Evolutionary conservation across 306 rosid species (phyloP).

Genomic region (Crataegus laevigata): DNA sequence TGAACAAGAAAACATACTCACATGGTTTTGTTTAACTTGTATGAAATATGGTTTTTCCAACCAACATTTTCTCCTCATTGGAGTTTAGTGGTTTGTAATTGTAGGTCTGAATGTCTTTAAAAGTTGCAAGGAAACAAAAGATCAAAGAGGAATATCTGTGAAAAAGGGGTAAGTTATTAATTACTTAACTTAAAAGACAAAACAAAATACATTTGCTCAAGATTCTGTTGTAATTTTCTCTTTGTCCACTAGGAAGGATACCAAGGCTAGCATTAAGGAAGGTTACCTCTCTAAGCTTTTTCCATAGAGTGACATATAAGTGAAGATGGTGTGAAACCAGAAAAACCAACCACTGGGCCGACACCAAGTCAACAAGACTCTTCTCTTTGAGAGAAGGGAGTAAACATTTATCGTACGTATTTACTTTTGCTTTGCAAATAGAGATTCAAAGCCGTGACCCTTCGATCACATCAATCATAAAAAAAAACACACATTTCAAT

Average conservation of each 20-base stretch:
- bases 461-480: too few relatives aligned
- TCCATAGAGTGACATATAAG: not conserved
- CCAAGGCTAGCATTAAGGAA: not conserved
- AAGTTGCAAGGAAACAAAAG: too few relatives aligned
- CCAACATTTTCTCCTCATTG: too few relatives aligned
- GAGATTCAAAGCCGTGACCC: fast-evolving
- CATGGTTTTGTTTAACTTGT: not conserved
- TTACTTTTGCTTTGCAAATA: too few relatives aligned
- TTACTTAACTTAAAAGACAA: not conserved
- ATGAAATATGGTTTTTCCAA: too few relatives aligned
- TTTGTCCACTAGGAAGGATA: not conserved
- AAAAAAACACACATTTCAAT: fast-evolving
- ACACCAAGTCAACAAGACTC: too few relatives aligned
- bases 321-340: not conserved
- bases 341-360: not conserved
- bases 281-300: not conserved
- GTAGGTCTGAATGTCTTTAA: too few relatives aligned
- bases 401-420: too few relatives aligned
- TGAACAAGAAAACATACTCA: not conserved
- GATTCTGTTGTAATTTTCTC: not conserved
- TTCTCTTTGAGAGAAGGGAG: fast-evolving
- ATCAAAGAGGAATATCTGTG: too few relatives aligned
- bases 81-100: too few relatives aligned
- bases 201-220: not conserved
- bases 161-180: too few relatives aligned